phyloP scores from a whole-genome alignment of 768 basidiomycete genomes.

The Tubosaeta sp. region DNA sequence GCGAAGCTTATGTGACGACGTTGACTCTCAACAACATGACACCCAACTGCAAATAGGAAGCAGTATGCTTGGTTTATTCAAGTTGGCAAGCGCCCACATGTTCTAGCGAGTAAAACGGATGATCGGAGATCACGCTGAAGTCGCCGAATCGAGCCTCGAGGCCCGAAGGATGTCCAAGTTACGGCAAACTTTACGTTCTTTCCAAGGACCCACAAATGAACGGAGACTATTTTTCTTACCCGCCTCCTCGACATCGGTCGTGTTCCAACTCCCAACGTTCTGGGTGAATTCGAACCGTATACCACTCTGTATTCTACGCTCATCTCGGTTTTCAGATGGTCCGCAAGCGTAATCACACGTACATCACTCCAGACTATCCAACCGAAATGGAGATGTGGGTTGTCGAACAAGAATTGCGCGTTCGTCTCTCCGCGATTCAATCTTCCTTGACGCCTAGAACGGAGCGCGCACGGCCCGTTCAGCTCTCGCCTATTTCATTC shows the following conservation, averaged over 20 bases:
- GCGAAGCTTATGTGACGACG: no score
- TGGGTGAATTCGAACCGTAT: not conserved
- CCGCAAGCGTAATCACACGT: not conserved
- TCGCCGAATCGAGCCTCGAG: no score
- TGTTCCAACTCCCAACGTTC: not conserved
- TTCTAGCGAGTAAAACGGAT: no score
- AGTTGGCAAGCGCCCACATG: no score
- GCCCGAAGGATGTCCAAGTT: not conserved
- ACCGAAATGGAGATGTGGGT: not conserved
- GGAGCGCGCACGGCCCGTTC: not conserved
- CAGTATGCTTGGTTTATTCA: no score
- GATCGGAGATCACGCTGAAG: no score
- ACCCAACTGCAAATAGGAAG: no score
- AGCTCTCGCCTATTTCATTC: slow-evolving; percentile 16
- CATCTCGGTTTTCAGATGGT: slow-evolving; percentile 2
- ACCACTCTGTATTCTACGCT: not conserved
- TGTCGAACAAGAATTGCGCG: not conserved
- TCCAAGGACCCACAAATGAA: not conserved
- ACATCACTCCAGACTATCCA: not conserved
- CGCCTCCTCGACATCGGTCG: not conserved
- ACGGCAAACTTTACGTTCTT: not conserved
- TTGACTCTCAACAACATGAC: no score
- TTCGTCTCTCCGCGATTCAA: not conserved
- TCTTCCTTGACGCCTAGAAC: not conserved
- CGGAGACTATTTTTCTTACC: not conserved